Conservation (phyloP, 805 yeast genomes). For the Geotrichum ghanense region DNA sequence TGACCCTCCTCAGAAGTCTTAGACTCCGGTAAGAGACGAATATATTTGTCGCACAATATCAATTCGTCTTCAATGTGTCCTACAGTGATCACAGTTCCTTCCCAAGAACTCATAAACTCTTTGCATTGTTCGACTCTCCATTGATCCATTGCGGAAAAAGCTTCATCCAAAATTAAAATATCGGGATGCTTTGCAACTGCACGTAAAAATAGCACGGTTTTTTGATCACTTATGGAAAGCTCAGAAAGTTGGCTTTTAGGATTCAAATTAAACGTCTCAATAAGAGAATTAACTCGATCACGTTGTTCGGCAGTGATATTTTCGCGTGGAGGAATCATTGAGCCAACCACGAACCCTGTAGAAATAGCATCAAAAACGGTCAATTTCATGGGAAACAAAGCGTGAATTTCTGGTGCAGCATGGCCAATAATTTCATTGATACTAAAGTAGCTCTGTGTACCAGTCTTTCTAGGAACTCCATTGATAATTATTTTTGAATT, state of each 20-base stretch:
- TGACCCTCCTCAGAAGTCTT: background rate
- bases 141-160: slow-evolving; percentile 81
- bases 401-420: slow-evolving; percentile 86
- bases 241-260: slow-evolving; percentile 38
- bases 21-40: slow-evolving; percentile 21
- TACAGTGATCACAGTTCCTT: slow-evolving; percentile 64
- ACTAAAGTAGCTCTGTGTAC: slow-evolving; percentile 63
- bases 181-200: slow-evolving; percentile 71
- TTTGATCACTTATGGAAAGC: slow-evolving; percentile 62
- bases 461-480: slow-evolving; percentile 62
- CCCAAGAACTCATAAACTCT: slow-evolving; percentile 33
- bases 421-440: slow-evolving; percentile 73
- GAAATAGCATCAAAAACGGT: slow-evolving; percentile 47
- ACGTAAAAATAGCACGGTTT: slow-evolving; percentile 62
- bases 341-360: slow-evolving; percentile 69
- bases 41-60: slow-evolving; percentile 50
- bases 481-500: slow-evolving; percentile 50
- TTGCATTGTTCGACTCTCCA: slow-evolving; percentile 46
- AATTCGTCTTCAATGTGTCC: slow-evolving; percentile 80
- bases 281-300: slow-evolving; percentile 33
- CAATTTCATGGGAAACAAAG: slow-evolving; percentile 55
- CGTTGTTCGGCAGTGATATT: slow-evolving; percentile 29
- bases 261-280: slow-evolving; percentile 36
- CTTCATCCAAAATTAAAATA: slow-evolving; percentile 78
- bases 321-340: slow-evolving; percentile 39